Evolutionary conservation across 306 rosid species (phyloP).

Genomic region (Corylus americana): DNA sequence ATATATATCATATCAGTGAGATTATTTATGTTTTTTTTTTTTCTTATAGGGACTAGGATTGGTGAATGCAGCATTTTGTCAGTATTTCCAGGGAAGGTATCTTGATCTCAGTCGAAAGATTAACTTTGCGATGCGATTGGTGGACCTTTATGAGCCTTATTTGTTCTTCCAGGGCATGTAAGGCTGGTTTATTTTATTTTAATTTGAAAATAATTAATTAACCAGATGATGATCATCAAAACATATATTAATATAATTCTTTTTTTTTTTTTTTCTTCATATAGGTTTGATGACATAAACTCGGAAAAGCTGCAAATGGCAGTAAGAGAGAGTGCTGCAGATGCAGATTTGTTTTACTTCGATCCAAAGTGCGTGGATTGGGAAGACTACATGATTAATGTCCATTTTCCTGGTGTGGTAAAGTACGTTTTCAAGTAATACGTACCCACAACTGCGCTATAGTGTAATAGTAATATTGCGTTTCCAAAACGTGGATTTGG

Average conservation of each 20-base stretch:
- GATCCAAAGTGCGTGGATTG: slow-evolving; percentile 64
- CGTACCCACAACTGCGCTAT: too few species aligned
- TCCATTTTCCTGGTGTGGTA: slow-evolving; percentile 59
- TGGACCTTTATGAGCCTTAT: slow-evolving; percentile 75
- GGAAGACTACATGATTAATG: slow-evolving; percentile 67
- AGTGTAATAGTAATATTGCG: too few species aligned
- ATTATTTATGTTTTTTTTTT: too few species aligned
- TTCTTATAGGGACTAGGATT: slow-evolving; percentile 56
- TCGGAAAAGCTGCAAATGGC: slow-evolving; percentile 53
- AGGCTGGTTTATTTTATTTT: too few species aligned
- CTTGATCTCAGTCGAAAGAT: slow-evolving; percentile 53
- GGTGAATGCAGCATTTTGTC: slow-evolving; percentile 65
- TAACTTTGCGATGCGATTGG: slow-evolving; percentile 62
- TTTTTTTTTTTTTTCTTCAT: too few species aligned
- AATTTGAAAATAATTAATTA: too few species aligned
- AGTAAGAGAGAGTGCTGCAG: slow-evolving; percentile 37
- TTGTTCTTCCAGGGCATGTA: slow-evolving; percentile 67
- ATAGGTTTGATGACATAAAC: slow-evolving; percentile 73
- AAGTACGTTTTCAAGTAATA: slow-evolving; percentile 64
- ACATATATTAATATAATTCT: too few species aligned
- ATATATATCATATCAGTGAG: too few species aligned
- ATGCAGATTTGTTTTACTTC: slow-evolving; percentile 57
- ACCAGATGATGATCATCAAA: too few species aligned
- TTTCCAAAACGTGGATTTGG: too few species aligned
- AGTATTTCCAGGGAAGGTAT: slow-evolving; percentile 52